These are phyloP conservation scores for Clavulina sp. DNA, from an alignment of 768 basidiomycete species.

Conservation along the genomic window DNA sequence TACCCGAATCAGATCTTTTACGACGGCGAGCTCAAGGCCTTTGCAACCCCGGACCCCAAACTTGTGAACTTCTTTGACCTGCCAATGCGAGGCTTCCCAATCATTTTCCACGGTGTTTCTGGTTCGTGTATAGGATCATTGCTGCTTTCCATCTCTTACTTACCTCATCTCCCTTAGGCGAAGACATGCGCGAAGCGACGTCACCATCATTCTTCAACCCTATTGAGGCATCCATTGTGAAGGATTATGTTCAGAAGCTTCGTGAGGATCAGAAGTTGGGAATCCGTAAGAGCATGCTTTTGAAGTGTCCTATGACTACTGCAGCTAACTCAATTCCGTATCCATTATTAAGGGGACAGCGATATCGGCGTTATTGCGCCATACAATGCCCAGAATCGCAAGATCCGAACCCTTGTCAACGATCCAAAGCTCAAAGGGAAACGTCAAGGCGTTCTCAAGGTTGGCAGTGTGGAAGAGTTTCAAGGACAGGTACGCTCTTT, in stretches of 20 bases:
- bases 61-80: conserved; percentile 15
- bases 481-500: conserved; percentile 27
- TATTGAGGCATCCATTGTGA: conserved; percentile 37
- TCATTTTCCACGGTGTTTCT: conserved; percentile 41
- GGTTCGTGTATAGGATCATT: conserved; percentile 20
- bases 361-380: conserved; percentile 48
- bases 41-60: conserved; percentile 24
- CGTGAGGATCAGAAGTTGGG: conserved; percentile 17
- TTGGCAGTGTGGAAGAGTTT: conserved; percentile 50
- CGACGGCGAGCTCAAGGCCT: conserved; percentile 31
- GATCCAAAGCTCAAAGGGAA: conserved; percentile 1
- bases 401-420: conserved; percentile 26
- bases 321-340: background rate
- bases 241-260: conserved; percentile 26
- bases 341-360: conserved; percentile 21
- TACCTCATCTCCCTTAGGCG: background rate
- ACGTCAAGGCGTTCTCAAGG: conserved; percentile 26
- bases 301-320: background rate
- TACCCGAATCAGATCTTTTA: conserved; percentile 51
- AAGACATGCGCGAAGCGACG: conserved; percentile 45
- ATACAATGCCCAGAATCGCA: conserved; percentile 41
- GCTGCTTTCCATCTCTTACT: background rate
- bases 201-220: conserved; percentile 62
- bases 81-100: conserved; percentile 32
- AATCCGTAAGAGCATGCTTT: conserved; percentile 6